Conservation (phyloP, 1,284 basidiomycete species). For the Sanghuangporus sanghuang region DNA sequence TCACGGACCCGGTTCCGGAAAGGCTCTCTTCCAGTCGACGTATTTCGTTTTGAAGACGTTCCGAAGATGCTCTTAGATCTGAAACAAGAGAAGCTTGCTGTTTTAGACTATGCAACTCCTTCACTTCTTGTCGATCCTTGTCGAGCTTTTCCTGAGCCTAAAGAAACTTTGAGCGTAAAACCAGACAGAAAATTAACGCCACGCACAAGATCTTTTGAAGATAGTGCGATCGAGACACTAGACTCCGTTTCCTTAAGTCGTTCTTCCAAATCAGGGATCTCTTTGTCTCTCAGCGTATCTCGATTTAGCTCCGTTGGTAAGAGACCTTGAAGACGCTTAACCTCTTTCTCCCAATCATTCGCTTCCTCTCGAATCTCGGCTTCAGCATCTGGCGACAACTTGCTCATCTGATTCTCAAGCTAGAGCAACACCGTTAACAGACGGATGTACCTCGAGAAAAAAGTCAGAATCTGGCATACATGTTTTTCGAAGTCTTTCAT, state of each 20-base stretch:
- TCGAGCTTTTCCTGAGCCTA: constrained; percentile 47
- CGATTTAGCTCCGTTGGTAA: constrained; percentile 48
- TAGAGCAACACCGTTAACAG: constrained; percentile 22
- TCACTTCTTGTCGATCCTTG: constrained; percentile 45
- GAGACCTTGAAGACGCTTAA: constrained; percentile 54
- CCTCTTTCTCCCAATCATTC: constrained; percentile 54
- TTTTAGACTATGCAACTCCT: constrained; percentile 63
- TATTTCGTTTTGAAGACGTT: constrained; percentile 62
- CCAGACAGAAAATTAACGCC: background rate
- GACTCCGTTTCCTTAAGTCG: constrained; percentile 57
- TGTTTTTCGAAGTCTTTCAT: constrained; percentile 60
- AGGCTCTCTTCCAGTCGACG: constrained; percentile 66
- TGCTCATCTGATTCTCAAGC: constrained; percentile 53
- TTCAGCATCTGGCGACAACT: constrained; percentile 36
- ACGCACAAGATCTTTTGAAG: constrained; percentile 51
- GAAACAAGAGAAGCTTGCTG: constrained; percentile 60
- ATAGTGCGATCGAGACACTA: constrained; percentile 44
- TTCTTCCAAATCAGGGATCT: constrained; percentile 64
- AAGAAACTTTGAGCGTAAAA: background rate
- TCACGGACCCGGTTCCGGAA: constrained; percentile 65
- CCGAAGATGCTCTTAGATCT: constrained; percentile 60
- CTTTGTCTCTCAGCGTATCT: constrained; percentile 50
- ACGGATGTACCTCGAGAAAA: background rate
- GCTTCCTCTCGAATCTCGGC: constrained; percentile 43
- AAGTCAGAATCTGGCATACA: constrained; percentile 31